Evolutionary conservation across 495 filamentous ascomycete species (phyloP).

Genomic region (Penicillium waksmanii): DNA sequence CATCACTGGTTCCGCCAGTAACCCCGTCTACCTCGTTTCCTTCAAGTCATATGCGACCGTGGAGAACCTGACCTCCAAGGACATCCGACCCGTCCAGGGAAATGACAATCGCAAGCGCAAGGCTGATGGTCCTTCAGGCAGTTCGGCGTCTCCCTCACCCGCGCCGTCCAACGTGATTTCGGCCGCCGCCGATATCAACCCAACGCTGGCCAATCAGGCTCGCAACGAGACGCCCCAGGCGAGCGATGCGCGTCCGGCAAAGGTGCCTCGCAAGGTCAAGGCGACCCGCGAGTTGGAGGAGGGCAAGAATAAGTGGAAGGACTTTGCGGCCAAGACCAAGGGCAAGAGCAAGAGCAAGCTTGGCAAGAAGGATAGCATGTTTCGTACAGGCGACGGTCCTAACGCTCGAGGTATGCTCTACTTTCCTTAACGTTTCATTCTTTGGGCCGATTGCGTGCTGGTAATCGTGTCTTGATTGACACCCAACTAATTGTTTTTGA

Average conservation of each 20-base stretch:
- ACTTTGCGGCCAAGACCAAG: slow-evolving; percentile 82
- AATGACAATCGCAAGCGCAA: slow-evolving; percentile 81
- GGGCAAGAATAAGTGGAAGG: slow-evolving; percentile 93
- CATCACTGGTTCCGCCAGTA: slow-evolving; percentile 85
- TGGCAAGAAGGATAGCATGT: slow-evolving; percentile 96
- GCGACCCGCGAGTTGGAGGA: slow-evolving; percentile 86
- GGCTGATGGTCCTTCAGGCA: slow-evolving; percentile 75
- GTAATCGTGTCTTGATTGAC: background rate
- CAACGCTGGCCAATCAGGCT: slow-evolving; percentile 71
- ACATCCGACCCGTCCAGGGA: slow-evolving; percentile 75
- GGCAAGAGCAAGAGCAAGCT: slow-evolving; percentile 80
- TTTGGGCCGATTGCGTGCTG: background rate
- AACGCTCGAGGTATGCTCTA: slow-evolving; percentile 72
- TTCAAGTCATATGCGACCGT: slow-evolving; percentile 87
- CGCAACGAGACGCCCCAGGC: slow-evolving; percentile 68
- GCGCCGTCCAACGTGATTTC: slow-evolving; percentile 74
- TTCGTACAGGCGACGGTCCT: slow-evolving; percentile 84
- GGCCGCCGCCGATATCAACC: slow-evolving; percentile 84
- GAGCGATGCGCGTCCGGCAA: slow-evolving; percentile 65
- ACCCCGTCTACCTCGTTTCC: slow-evolving; percentile 89
- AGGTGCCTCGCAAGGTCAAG: slow-evolving; percentile 81
- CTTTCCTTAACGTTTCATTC: background rate
- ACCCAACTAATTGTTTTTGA: slow-evolving; percentile 12
- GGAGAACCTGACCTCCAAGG: slow-evolving; percentile 81
- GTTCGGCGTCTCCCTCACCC: slow-evolving; percentile 50